A percentile compares a stretch with the other conserved stretches of the same genome.
Conservation (phyloP, 768 basidiomycete genomes). For the Tricholoma flavovirens region DNA sequence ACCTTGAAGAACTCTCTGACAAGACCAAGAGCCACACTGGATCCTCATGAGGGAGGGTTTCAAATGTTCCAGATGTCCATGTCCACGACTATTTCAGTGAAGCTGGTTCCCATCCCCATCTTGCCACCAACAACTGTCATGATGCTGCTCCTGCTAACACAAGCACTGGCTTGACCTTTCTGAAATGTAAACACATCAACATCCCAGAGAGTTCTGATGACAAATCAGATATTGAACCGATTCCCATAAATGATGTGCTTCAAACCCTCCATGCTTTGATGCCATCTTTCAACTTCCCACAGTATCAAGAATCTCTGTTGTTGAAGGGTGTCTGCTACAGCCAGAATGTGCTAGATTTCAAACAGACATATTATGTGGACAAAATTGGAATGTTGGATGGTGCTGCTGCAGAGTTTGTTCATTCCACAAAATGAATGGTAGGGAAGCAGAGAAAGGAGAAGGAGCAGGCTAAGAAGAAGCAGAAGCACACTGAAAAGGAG, state of each 20-base stretch:
- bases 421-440: background rate
- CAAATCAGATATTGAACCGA: background rate
- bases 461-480: background rate
- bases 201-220: background rate
- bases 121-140: background rate
- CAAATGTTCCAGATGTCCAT: background rate
- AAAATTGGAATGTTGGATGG: background rate
- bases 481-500: background rate
- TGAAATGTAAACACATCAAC: background rate
- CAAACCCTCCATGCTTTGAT: background rate
- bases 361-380: background rate
- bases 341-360: background rate
- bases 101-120: background rate
- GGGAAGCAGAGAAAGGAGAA: background rate
- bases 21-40: too few species aligned
- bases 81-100: background rate
- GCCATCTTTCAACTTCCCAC: background rate
- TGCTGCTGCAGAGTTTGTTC: background rate
- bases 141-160: too few species aligned
- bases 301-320: background rate
- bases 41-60: too few species aligned
- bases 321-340: background rate
- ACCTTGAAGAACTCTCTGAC: too few species aligned
- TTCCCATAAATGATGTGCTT: background rate
- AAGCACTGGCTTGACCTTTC: background rate